These are phyloP conservation scores for Coemansia sp. DNA, from an alignment of 192 early-diverging fungal species.

Conservation along the genomic window DNA sequence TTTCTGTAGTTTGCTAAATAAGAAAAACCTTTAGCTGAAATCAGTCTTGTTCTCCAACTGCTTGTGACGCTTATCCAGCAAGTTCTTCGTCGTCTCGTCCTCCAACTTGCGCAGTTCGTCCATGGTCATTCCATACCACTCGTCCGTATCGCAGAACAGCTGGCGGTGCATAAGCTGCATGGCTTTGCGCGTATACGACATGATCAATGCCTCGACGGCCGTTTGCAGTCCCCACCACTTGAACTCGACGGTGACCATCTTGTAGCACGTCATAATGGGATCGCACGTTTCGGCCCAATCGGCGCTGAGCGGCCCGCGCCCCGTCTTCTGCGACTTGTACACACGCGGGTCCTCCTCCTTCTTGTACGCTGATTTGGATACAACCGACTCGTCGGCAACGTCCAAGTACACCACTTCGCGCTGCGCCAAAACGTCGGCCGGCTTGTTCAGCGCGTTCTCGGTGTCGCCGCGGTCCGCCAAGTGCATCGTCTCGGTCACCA, in stretches of 20 bases:
- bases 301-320: conserved; percentile 64
- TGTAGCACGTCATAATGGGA: conserved; percentile 83
- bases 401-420: conserved; percentile 67
- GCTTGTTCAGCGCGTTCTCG: conserved; percentile 61
- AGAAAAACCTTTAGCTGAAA: conserved; percentile 25
- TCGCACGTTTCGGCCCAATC: conserved; percentile 65
- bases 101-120: conserved; percentile 67
- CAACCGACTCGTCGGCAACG: conserved; percentile 62
- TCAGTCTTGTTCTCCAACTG: conserved; percentile 32
- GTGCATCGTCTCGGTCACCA: conserved; percentile 74
- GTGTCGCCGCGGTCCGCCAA: conserved; percentile 69
- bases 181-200: conserved; percentile 57
- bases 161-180: conserved; percentile 74
- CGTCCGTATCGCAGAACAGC: conserved; percentile 75
- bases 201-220: conserved; percentile 67
- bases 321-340: conserved; percentile 64
- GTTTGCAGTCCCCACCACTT: conserved; percentile 71
- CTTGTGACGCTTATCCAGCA: conserved; percentile 56
- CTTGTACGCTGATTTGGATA: conserved; percentile 58
- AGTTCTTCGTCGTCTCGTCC: conserved; percentile 63
- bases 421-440: conserved; percentile 56
- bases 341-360: conserved; percentile 65
- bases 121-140: conserved; percentile 75
- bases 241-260: conserved; percentile 75
- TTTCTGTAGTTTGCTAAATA: neutral